Percentiles rank a stretch among this genome's conserved stretches.
These are phyloP conservation scores for Suillus lakei DNA, from an alignment of 768 basidiomycete genomes.

Conservation along the genomic window DNA sequence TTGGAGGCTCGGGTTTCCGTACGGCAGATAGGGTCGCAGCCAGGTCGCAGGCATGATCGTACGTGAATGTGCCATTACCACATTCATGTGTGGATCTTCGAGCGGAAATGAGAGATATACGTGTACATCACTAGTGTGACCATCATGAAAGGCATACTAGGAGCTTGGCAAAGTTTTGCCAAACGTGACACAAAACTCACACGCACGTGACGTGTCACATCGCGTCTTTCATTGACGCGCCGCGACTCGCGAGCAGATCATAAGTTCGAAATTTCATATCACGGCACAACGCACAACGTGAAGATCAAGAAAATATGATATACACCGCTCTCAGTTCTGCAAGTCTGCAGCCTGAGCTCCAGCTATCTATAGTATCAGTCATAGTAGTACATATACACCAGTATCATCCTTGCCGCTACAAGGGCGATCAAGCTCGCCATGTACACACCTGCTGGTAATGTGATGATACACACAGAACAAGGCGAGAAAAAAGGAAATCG, in stretches of 20 bases:
- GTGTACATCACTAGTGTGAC: too few relatives aligned
- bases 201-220: conserved; percentile 34
- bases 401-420: neutral
- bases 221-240: conserved; percentile 34
- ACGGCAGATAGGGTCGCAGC: neutral
- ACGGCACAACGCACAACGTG: conserved; percentile 5
- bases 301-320: conserved; percentile 27
- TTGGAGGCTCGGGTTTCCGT: neutral
- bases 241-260: conserved; percentile 12
- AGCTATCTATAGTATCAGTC: neutral
- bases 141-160: neutral
- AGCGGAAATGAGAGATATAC: neutral
- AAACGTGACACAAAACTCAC: conserved; percentile 7
- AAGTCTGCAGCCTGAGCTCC: neutral
- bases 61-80: neutral
- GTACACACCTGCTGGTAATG: conserved; percentile 21
- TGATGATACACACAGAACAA: neutral
- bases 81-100: neutral
- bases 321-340: conserved; percentile 18
- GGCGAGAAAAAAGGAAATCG: neutral
- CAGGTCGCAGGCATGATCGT: neutral
- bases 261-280: neutral
- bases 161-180: neutral
- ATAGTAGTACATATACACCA: conserved; percentile 5
- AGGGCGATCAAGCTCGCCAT: conserved; percentile 12